Base-by-base conservation (phyloP, 169 alveolate species). In the Ophryocystis elektroscirrha region DNA sequence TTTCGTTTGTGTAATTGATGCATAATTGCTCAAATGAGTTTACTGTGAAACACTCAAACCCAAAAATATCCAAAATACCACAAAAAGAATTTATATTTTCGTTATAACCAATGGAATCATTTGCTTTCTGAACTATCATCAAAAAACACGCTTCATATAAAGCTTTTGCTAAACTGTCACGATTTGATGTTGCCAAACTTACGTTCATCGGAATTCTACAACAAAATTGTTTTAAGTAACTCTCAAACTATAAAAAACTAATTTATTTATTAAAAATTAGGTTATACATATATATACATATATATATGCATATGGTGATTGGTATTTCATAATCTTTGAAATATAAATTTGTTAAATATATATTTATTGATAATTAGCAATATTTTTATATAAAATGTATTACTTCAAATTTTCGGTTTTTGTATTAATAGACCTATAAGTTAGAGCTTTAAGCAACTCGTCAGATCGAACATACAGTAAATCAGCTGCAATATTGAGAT, bases 1-100 rank as follows among this genome's bases (percentile, higher is more conserved):
- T 78, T 67, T 92, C 98, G 65, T 92, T 92, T 19, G 98, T 91
- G 64, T 80, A 87, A 77, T 92, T 92, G 38, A 92, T 92, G 63
- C 94, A 89, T 26, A 92, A 73, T 73, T 91, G 95, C 69, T 89
- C 97, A 16, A 69, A 61, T 24, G 78, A 69, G 71, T 91, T 91
- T 27, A 61, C 38, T 45, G 84, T 78, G 69, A 92, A 92, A 16
- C 91, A 89, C 77, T 93, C 98, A 58, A 91, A 91, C 12, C 98
- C 98, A 58, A 87, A 91, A 27, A 91, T 91, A 57, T 91, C 98
- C 48, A 88, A 69, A 15, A 87, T 72, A 4, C 96, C 96, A 43
- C 90, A 77, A 5, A 26, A 4, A n/a, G n/a, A n/a, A n/a, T n/a
- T n/a, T n/a, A n/a, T 51, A 16, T 67, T 71, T 29, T 55, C 45